Base-by-base conservation (phyloP, 495 filamentous ascomycete species). In the Aspergillus mulundensis region DNA sequence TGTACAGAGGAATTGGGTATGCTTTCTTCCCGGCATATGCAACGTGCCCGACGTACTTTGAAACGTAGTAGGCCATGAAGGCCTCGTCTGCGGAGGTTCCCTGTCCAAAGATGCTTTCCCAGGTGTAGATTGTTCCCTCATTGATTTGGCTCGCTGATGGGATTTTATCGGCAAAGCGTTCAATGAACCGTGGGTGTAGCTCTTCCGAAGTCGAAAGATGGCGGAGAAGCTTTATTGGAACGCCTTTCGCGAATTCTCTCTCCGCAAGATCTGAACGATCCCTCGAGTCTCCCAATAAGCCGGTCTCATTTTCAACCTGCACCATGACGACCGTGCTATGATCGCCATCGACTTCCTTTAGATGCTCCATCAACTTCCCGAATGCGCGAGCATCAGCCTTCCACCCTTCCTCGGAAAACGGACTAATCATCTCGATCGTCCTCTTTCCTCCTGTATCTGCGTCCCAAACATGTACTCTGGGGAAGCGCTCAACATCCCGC, bases 61-160 rank as follows among this genome's bases (percentile, higher is more conserved):
- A 64, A 50, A 71, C 74, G 59, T 75, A 64, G 48, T 78, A 73
- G 0, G 78, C 76, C 77, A 80, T 81, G 67, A 80, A 80, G 1
- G 77, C 54, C 57, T 79, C 76, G 45, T 81, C 77, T 0, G 76
- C 71, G 19, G 68, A 61, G 42, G 57, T 43, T 12, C 68, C 61
- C 21, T 61, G 62, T 10, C 76, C 75, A 60, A 80, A 79, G 43
- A 71, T 66, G 11, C 69, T 50, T 41, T 66, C 64, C 76, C 72
- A 80, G 15, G 47, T 50, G 3, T 55, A 47, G 11, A 18, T 24
- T 19, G 21, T 15, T 1, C 18, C 20, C 6, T 44, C 41, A 1
- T 2, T 23, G 23, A 30, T 24, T 15, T 47, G 23, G n/a, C 28
- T 11, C 6, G 32, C 2, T 2, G 32, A 15, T 36, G 45, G 45